Percentiles rank a stretch among this genome's conserved stretches.
These are phyloP conservation scores for Pleurotus pulmonarius DNA, from an alignment of 768 basidiomycete species.

Conservation along the genomic window DNA sequence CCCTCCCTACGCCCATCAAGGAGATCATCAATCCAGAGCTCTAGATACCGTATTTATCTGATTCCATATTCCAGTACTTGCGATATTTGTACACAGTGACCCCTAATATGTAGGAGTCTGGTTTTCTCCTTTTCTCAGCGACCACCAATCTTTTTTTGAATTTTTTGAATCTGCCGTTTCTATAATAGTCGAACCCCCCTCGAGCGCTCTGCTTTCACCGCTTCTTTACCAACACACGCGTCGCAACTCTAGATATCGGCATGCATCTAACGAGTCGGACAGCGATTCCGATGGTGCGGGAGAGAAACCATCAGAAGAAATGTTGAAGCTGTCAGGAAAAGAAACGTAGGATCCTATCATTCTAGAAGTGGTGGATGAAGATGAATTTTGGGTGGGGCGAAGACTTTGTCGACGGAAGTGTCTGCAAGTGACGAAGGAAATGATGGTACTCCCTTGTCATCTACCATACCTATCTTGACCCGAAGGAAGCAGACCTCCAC, in stretches of 20 bases:
- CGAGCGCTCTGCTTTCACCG: neutral
- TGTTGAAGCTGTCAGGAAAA: neutral
- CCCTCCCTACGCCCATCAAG: conserved; percentile 11
- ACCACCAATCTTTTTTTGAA: too few relatives aligned
- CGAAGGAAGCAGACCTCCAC: neutral
- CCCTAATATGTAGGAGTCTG: too few relatives aligned
- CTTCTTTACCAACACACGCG: conserved; percentile 5
- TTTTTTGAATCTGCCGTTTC: too few relatives aligned
- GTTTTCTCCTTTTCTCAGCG: too few relatives aligned
- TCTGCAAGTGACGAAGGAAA: neutral
- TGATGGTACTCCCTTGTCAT: neutral
- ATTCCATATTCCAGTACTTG: too few relatives aligned
- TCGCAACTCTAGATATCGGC: neutral
- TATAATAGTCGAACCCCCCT: neutral
- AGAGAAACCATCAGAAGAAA: neutral
- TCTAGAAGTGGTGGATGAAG: conserved; percentile 1
- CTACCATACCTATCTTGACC: neutral
- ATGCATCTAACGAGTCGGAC: neutral
- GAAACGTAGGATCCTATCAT: neutral
- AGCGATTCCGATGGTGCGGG: neutral
- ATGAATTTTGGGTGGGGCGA: conserved; percentile 4
- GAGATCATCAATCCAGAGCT: conserved; percentile 3
- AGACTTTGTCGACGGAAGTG: neutral
- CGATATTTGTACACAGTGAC: too few relatives aligned
- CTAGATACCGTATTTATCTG: neutral